phyloP scores from a whole-genome alignment of 257 asterid genomes.

The Forsythia viridissima region DNA sequence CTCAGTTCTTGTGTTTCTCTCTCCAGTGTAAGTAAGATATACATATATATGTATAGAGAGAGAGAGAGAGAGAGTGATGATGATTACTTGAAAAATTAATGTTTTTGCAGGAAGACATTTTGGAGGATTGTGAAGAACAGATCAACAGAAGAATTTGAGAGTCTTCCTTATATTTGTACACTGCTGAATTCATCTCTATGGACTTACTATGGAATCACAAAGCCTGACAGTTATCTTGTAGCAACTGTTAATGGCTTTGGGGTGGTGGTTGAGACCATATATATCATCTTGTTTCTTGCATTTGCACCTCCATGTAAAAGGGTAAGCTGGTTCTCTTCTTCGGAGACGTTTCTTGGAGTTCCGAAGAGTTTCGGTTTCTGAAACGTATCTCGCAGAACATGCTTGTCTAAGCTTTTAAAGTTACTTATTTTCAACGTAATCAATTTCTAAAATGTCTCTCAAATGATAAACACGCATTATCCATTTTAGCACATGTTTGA shows the following conservation, averaged over 20 bases:
- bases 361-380: no score
- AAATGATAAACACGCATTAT: no score
- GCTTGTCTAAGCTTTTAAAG: no score
- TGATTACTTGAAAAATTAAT: not conserved
- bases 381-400: no score
- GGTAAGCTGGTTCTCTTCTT: conserved; percentile 23
- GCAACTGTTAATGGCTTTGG: conserved; percentile 79
- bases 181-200: conserved; percentile 53
- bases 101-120: conserved; percentile 56
- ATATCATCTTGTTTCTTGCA: conserved; percentile 46
- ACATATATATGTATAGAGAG: not conserved
- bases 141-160: conserved; percentile 67
- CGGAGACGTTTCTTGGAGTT: not conserved
- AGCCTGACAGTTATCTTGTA: conserved; percentile 64
- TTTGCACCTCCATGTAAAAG: conserved; percentile 45
- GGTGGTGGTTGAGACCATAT: conserved; percentile 40
- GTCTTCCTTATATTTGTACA: conserved; percentile 68
- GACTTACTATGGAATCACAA: conserved; percentile 67
- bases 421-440: no score
- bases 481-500: no score
- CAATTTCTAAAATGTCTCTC: no score
- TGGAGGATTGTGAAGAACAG: conserved; percentile 52
- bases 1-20: conserved; percentile 69
- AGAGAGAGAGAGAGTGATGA: not conserved
- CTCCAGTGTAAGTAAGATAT: conserved; percentile 57